Percentiles rank a stretch among this genome's conserved stretches.
These are phyloP conservation scores for Ochromonas danica DNA, from an alignment of 108 stramenopile genomes.

Conservation along the genomic window DNA sequence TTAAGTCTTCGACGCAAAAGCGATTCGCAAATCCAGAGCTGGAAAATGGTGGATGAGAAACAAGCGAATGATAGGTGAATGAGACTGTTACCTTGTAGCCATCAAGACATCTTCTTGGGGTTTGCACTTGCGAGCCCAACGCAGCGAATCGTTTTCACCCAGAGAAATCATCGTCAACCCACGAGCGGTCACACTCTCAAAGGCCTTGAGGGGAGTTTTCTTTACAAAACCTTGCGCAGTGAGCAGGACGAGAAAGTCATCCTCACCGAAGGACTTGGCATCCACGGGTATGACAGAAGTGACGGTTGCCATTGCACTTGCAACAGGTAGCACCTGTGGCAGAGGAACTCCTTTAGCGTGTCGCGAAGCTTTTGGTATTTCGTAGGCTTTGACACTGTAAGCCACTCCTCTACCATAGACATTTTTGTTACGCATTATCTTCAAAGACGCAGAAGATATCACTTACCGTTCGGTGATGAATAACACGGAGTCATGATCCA, in stretches of 20 bases:
- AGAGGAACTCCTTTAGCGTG: conserved; percentile 51
- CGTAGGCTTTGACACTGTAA: background rate
- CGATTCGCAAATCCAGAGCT: conserved; percentile 68
- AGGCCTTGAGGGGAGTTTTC: conserved; percentile 82
- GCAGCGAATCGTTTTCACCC: conserved; percentile 73
- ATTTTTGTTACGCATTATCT: background rate
- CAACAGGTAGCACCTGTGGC: conserved; percentile 42
- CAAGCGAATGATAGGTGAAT: no score
- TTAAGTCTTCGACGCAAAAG: conserved; percentile 66
- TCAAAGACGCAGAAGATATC: no score
- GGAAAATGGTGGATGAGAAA: background rate
- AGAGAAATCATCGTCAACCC: conserved; percentile 83
- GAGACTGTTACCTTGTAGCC: conserved; percentile 57
- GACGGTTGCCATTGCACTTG: background rate
- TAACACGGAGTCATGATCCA: conserved; percentile 87
- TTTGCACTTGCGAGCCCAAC: conserved; percentile 72
- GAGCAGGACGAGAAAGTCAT: conserved; percentile 71
- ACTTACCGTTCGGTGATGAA: conserved; percentile 70
- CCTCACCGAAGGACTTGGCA: conserved; percentile 36
- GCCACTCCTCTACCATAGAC: background rate
- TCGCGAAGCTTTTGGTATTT: conserved; percentile 43
- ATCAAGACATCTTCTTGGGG: conserved; percentile 77
- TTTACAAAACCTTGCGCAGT: conserved; percentile 86
- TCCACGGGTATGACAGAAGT: conserved; percentile 4
- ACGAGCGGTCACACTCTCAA: conserved; percentile 72